Evolutionary conservation across 2,329 filamentous ascomycete species (phyloP).

Genomic region (Diaporthe ampelina): DNA sequence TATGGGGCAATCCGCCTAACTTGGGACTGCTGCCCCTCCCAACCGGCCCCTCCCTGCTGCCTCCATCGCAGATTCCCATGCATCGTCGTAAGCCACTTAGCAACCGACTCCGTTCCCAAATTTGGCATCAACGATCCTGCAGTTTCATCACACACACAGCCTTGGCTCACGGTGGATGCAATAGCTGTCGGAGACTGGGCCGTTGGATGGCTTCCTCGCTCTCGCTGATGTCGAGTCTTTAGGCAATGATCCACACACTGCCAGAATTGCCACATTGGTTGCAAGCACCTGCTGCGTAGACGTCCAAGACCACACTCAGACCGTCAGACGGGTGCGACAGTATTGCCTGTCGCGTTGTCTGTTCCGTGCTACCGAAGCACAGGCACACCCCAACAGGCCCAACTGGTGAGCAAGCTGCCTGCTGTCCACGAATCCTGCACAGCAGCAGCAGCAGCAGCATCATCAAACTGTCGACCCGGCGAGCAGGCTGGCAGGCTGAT

Average conservation of each 20-base stretch:
- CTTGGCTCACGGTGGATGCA: constrained; percentile 7
- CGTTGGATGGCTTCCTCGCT: neutral
- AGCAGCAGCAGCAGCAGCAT: constrained; percentile 1
- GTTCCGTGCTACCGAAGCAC: constrained; percentile 2
- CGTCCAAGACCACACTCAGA: neutral
- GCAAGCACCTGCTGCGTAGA: neutral
- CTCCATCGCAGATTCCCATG: constrained; percentile 11
- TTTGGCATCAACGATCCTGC: constrained; percentile 36
- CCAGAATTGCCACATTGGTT: no score
- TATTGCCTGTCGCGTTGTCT: neutral
- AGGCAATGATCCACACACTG: neutral
- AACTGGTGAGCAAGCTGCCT: neutral
- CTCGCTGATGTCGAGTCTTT: neutral
- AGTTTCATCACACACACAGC: constrained; percentile 36
- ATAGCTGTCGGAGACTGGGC: neutral
- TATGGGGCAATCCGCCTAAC: constrained; percentile 32
- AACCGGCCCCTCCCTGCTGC: constrained; percentile 12
- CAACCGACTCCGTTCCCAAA: constrained; percentile 28
- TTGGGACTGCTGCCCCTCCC: constrained; percentile 1
- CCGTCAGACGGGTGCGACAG: neutral
- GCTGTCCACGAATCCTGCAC: neutral
- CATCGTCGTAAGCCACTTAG: constrained; percentile 36
- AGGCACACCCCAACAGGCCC: neutral
- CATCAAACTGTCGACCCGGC: constrained; percentile 7
- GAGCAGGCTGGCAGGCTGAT: neutral